A percentile compares a stretch with the other conserved stretches of the same genome.
phyloP scores from a whole-genome alignment of 371 early-diverging fungal species.

The Basidiobolus meristosporus region DNA sequence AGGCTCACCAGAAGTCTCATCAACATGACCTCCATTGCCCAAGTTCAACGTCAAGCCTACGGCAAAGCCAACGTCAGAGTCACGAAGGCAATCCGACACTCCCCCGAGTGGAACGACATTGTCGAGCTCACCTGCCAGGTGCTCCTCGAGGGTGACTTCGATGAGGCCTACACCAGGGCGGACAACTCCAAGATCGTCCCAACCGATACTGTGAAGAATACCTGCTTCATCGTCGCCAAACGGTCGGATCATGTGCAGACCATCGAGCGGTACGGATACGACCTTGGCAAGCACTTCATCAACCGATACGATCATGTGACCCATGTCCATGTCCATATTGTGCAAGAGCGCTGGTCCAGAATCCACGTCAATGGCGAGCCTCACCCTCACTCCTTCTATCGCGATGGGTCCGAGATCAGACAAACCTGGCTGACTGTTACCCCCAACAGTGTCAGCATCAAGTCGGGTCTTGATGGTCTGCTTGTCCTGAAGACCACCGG shows the following conservation, averaged over 20 bases:
- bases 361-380: too few species aligned
- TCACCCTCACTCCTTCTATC: conserved; percentile 61
- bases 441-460: conserved; percentile 15
- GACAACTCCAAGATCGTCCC: conserved; percentile 50
- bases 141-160: conserved; percentile 55
- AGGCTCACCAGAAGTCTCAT: too few species aligned
- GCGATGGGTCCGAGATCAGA: conserved; percentile 56
- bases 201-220: conserved; percentile 71
- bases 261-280: conserved; percentile 53
- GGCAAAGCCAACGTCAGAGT: too few species aligned
- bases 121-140: too few species aligned
- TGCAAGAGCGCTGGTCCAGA: conserved; percentile 59
- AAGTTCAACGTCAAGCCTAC: too few species aligned
- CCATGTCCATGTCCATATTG: conserved; percentile 45
- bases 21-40: too few species aligned
- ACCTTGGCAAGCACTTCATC: conserved; percentile 46
- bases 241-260: conserved; percentile 40
- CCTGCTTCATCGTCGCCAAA: conserved; percentile 58
- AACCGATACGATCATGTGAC: conserved; percentile 50
- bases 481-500: conserved; percentile 61
- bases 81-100: too few species aligned
- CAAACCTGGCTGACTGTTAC: conserved; percentile 35
- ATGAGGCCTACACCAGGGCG: conserved; percentile 58
- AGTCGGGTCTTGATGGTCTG: conserved; percentile 38
- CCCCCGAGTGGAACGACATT: too few species aligned